A percentile compares a stretch with the other conserved stretches of the same genome.
These are phyloP conservation scores for Calocera cornea DNA, from an alignment of 768 basidiomycete genomes.

Conservation along the genomic window DNA sequence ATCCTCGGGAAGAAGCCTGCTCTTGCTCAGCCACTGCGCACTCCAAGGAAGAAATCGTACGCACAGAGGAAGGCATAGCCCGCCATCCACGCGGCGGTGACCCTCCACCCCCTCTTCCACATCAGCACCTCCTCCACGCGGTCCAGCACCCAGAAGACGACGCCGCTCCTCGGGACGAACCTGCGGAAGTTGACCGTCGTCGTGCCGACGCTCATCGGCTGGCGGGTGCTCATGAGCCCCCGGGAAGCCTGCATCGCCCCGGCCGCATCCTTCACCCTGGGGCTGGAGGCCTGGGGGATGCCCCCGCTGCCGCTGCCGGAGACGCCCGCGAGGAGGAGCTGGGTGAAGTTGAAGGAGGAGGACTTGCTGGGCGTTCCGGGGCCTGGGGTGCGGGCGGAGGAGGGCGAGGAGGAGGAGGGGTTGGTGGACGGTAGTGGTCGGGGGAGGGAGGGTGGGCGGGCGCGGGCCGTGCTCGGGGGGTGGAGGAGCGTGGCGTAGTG, in stretches of 20 bases:
- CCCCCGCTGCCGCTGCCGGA: not conserved
- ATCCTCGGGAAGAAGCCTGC: slow-evolving; percentile 67
- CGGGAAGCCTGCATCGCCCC: not conserved
- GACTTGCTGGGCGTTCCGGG: slow-evolving; percentile 6
- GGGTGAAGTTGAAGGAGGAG: slow-evolving; percentile 11
- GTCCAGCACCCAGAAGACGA: slow-evolving; percentile 84
- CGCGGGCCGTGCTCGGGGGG: not conserved
- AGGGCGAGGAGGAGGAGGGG: not conserved
- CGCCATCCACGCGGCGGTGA: slow-evolving; percentile 62
- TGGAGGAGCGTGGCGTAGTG: not conserved
- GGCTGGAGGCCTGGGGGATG: not conserved
- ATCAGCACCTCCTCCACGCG: slow-evolving; percentile 69
- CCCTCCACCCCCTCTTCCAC: slow-evolving; percentile 65
- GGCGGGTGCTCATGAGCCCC: slow-evolving; percentile 14
- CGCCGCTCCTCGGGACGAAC: slow-evolving; percentile 61
- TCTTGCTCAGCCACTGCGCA: not conserved
- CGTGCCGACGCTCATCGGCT: slow-evolving; percentile 58
- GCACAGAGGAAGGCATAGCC: slow-evolving; percentile 67
- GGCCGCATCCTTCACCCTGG: not conserved
- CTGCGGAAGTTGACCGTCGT: slow-evolving; percentile 69
- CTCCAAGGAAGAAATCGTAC: slow-evolving; percentile 21
- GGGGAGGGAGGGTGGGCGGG: not conserved
- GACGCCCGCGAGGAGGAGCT: slow-evolving; percentile 13
- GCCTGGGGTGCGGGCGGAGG: not conserved
- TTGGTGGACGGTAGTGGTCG: not conserved